These are phyloP conservation scores for Linnemannia exigua DNA, from an alignment of 192 early-diverging fungal species.

Conservation along the genomic window DNA sequence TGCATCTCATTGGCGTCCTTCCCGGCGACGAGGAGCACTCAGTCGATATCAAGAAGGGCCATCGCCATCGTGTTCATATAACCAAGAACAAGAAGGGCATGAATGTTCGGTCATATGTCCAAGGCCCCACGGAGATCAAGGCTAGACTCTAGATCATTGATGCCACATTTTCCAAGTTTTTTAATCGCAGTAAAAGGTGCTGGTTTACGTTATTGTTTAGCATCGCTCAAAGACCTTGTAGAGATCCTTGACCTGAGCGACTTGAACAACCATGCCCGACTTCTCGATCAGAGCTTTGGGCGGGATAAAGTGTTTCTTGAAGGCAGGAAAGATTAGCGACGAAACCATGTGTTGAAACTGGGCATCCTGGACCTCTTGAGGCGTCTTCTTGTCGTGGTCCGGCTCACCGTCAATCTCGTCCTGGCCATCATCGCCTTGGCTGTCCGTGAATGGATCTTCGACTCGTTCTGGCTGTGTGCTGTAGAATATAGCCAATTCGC, in stretches of 20 bases:
- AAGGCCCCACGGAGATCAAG: constrained; percentile 35
- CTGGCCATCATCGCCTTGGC: not conserved
- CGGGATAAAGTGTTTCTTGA: constrained; percentile 82
- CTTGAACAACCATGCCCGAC: constrained; percentile 74
- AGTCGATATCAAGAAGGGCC: constrained; percentile 16
- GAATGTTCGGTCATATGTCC: constrained; percentile 36
- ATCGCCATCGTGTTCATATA: constrained; percentile 35
- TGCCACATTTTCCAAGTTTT: not conserved
- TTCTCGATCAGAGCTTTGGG: constrained; percentile 70
- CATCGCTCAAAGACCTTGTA: constrained; percentile 99
- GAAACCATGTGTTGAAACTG: constrained; percentile 33
- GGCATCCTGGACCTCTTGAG: constrained; percentile 23
- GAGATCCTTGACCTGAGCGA: constrained; percentile 89
- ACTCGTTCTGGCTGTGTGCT: constrained; percentile 63
- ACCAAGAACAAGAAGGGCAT: constrained; percentile 50
- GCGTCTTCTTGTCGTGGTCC: constrained; percentile 24
- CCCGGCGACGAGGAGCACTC: constrained; percentile 65
- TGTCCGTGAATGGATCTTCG: constrained; percentile 21
- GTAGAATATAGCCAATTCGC: constrained; percentile 79
- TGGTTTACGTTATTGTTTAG: constrained; percentile 54
- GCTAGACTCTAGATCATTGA: constrained; percentile 32
- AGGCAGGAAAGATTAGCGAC: constrained; percentile 78
- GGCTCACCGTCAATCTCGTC: constrained; percentile 4
- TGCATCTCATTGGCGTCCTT: constrained; percentile 41
- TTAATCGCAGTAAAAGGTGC: not conserved